Evolutionary conservation across 331 rosid species (phyloP).

Genomic region (Prunus yedoensis): DNA sequence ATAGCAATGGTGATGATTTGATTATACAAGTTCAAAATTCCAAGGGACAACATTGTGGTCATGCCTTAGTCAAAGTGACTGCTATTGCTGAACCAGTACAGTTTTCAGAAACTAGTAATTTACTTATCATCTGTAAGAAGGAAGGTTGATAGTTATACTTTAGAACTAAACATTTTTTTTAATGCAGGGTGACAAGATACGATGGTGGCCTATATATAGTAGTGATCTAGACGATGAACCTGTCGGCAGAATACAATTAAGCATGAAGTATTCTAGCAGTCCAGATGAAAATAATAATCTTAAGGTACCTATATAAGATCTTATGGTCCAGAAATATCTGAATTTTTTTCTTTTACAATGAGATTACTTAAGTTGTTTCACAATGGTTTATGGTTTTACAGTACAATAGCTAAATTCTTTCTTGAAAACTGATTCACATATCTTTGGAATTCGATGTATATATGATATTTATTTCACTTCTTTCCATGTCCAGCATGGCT

Average conservation of each 20-base stretch:
- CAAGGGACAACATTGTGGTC: constrained; percentile 28
- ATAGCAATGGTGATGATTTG: constrained; percentile 30
- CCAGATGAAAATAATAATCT: constrained; percentile 19
- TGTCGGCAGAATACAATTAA: constrained; percentile 35
- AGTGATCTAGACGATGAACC: constrained; percentile 29
- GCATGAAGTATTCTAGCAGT: constrained; percentile 25
- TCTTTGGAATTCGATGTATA: not conserved
- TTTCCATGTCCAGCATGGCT: constrained; percentile 23
- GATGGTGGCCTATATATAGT: constrained; percentile 34
- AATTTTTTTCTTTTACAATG: not conserved
- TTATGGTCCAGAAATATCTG: not conserved
- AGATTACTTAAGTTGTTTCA: not conserved
- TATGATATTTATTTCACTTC: not conserved
- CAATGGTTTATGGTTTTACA: not conserved
- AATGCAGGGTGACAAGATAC: constrained; percentile 35
- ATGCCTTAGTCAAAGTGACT: constrained; percentile 34
- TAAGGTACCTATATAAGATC: constrained; percentile 19
- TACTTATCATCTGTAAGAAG: not conserved
- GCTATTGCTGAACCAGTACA: constrained; percentile 27
- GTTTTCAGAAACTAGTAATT: constrained; percentile 4
- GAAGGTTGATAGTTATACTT: not conserved
- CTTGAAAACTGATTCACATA: not conserved
- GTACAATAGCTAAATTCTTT: not conserved
- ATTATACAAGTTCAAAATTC: constrained; percentile 37
- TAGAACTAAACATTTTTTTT: not conserved